Base-by-base conservation (phyloP, 495 filamentous ascomycete species). In the Aspergillus mulundensis region DNA sequence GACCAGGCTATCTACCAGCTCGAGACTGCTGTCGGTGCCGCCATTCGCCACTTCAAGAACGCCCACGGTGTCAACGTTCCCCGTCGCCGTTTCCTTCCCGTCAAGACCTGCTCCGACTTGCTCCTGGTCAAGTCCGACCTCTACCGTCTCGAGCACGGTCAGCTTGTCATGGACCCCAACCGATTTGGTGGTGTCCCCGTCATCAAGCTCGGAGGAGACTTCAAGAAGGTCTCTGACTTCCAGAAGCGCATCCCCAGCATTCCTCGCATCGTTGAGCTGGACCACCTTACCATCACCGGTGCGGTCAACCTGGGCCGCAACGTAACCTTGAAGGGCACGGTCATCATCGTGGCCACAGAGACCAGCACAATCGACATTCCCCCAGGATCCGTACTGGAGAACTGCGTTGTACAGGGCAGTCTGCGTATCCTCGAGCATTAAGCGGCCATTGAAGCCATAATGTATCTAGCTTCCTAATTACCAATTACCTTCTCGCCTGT, bases 181-280 rank as follows among this genome's bases (percentile, higher is more conserved):
- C 89, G 94, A 61, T 97, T 99, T 71, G 94, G 95, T 60, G 91
- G 92, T 60, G 95, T 95, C n/a, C 94, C 94, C 54, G 84, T 99
- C 63, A 97, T 99, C 81, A 99, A 99, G 87, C 89, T 99, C 34
- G 94, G 94, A 62, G 85, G 80, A 62, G 94, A 99, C 83, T 99
- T 97, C 84, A 99, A 99, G 88, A 99, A 99, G 85, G 94, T 99
- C 30, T 97, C 93, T 16, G 93, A 95, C 77, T 99, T 99, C 86
- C 92, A 97, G 83, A 90, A 95, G 79, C 90, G 89, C 68, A 96
- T 99, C 65, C 81, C 87, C 57, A 90, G 85, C 74, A 99, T 99
- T 65, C 94, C 94, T 49, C 96, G 93, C 77, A 97, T 99, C 67
- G 84, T 97, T 59, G 94, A 99, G 77, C 84, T 99, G 39, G 94